phyloP scores from a whole-genome alignment of 2,329 filamentous ascomycete species.

The Volutella citrinella region DNA sequence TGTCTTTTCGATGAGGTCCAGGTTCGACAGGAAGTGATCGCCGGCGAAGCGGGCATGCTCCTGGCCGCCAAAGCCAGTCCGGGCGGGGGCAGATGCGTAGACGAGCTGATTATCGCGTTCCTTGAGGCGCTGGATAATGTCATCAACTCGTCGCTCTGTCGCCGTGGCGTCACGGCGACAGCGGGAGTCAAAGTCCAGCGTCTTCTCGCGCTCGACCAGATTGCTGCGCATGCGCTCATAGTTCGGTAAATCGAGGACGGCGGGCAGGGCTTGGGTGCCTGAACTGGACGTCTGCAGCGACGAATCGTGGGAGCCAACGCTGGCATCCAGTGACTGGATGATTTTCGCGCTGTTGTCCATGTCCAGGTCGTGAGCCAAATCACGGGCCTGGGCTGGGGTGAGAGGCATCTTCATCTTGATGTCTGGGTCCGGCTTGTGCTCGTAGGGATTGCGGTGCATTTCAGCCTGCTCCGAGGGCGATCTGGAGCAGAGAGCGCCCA shows the following conservation, averaged over 20 bases:
- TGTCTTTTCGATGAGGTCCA: conserved; percentile 52
- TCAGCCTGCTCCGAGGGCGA: conserved; percentile 12
- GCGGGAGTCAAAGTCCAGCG: conserved; percentile 39
- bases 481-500: conserved; percentile 26
- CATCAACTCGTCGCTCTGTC: conserved; percentile 36
- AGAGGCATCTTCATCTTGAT: too few species aligned
- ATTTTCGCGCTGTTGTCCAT: too few species aligned
- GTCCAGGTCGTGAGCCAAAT: too few species aligned
- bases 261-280: too few species aligned
- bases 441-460: conserved; percentile 8
- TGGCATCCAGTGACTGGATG: too few species aligned
- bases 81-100: conserved; percentile 31
- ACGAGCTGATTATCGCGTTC: conserved; percentile 32
- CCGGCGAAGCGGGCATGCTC: conserved; percentile 43
- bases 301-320: too few species aligned
- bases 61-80: conserved; percentile 41
- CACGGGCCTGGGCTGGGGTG: too few species aligned
- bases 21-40: conserved; percentile 59
- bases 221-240: conserved; percentile 32
- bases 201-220: conserved; percentile 31
- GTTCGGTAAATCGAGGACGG: too few species aligned
- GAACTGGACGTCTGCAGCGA: too few species aligned
- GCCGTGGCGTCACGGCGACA: conserved; percentile 30
- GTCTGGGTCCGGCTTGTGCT: conserved; percentile 6
- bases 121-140: conserved; percentile 38